These are phyloP conservation scores for Staphylotrichum tortipilum DNA, from an alignment of 495 filamentous ascomycete species.

Conservation along the genomic window DNA sequence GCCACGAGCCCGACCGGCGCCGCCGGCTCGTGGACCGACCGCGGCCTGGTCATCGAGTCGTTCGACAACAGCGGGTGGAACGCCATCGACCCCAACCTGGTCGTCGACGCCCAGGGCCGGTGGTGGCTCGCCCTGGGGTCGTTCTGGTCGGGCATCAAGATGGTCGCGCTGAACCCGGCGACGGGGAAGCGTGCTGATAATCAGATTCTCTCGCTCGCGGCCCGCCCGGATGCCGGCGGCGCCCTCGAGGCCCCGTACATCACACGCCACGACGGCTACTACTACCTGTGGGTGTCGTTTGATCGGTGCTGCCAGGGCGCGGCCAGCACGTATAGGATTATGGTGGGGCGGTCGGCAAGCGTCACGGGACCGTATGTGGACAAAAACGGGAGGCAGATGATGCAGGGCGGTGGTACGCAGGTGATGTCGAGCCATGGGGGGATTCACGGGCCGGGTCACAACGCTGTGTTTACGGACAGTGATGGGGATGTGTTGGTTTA, in stretches of 20 bases:
- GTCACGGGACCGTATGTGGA: constrained; percentile 5
- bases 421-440: constrained; percentile 3
- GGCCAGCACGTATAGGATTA: constrained; percentile 4
- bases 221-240: not conserved
- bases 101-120: constrained; percentile 1
- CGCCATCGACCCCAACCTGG: constrained; percentile 5
- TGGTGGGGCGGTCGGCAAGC: constrained; percentile 4
- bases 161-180: not conserved
- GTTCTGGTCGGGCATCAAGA: constrained; percentile 5
- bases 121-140: constrained; percentile 6
- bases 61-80: not conserved
- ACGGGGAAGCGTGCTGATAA: constrained; percentile 1
- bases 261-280: not conserved
- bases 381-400: not conserved
- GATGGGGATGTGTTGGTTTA: constrained; percentile 3
- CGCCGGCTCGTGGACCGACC: constrained; percentile 5
- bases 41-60: constrained; percentile 4
- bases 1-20: constrained; percentile 1
- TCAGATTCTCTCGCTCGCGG: not conserved
- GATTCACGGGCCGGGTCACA: constrained; percentile 1
- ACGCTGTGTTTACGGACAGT: not conserved
- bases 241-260: constrained; percentile 3
- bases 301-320: constrained; percentile 3
- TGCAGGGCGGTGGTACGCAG: constrained; percentile 4
- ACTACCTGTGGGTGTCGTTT: constrained; percentile 4